Conservation (phyloP, 371 early-diverging fungal species). For the Mortierella sp. region DNA sequence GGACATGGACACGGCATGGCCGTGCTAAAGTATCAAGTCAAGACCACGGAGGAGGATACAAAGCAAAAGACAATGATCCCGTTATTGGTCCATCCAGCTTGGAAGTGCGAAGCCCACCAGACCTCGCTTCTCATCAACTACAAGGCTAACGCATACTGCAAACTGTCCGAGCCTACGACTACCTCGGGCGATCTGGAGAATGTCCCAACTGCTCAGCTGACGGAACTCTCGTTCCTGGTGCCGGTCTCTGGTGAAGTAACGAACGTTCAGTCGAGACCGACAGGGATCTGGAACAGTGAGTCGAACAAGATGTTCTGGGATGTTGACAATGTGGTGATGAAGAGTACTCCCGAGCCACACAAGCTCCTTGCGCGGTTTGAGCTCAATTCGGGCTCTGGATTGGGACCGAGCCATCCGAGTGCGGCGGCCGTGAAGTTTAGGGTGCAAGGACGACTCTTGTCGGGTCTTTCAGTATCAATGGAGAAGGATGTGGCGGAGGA, state of each 20-base stretch:
- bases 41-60: constrained; percentile 29
- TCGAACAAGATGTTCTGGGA: constrained; percentile 67
- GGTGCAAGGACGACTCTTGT: constrained; percentile 54
- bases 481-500: constrained; percentile 24
- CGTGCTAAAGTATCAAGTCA: constrained; percentile 62
- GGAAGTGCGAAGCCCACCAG: constrained; percentile 68
- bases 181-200: no score
- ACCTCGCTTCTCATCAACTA: constrained; percentile 65
- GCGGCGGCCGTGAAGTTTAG: constrained; percentile 65
- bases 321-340: constrained; percentile 48
- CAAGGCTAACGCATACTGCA: constrained; percentile 50
- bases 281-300: constrained; percentile 64
- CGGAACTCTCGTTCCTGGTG: constrained; percentile 61
- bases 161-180: constrained; percentile 14
- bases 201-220: constrained; percentile 14
- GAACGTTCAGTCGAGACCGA: constrained; percentile 63
- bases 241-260: constrained; percentile 61
- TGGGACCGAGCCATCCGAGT: constrained; percentile 56
- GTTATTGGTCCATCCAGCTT: constrained; percentile 62
- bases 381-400: constrained; percentile 44
- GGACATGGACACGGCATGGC: constrained; percentile 30
- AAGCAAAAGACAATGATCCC: constrained; percentile 49
- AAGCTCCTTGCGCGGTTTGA: constrained; percentile 65
- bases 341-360: constrained; percentile 43
- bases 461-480: constrained; percentile 32